Conservation (phyloP, 768 basidiomycete species). For the Mycena latifolia region DNA sequence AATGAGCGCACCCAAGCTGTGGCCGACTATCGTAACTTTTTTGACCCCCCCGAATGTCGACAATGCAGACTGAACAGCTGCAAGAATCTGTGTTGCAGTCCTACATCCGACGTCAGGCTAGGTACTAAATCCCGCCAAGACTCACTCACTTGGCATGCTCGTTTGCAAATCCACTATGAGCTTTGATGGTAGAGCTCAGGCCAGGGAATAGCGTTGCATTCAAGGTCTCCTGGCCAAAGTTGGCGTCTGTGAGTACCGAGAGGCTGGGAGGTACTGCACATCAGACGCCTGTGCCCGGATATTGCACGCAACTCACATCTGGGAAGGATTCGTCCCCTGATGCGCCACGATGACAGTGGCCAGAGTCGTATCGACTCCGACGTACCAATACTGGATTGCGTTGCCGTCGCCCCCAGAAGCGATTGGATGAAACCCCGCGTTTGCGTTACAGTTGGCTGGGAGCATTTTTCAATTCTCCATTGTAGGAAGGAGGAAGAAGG, state of each 20-base stretch:
- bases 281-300: slow-evolving; percentile 5
- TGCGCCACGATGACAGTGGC: slow-evolving; percentile 52
- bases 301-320: slow-evolving; percentile 44
- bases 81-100: slow-evolving; percentile 53
- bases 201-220: slow-evolving; percentile 59
- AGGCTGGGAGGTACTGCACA: slow-evolving; percentile 46
- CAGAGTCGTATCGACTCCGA: slow-evolving; percentile 54
- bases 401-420: slow-evolving; percentile 64
- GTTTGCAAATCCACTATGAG: slow-evolving; percentile 57
- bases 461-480: not conserved
- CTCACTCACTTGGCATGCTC: slow-evolving; percentile 55
- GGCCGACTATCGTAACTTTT: slow-evolving; percentile 57
- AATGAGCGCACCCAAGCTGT: slow-evolving; percentile 47
- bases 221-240: slow-evolving; percentile 47
- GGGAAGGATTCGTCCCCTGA: slow-evolving; percentile 48
- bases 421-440: slow-evolving; percentile 59
- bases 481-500: not conserved
- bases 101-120: slow-evolving; percentile 37
- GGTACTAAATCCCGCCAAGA: not conserved
- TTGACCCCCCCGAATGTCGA: slow-evolving; percentile 43
- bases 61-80: slow-evolving; percentile 54
- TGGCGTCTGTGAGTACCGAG: slow-evolving; percentile 53
- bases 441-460: slow-evolving; percentile 60
- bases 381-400: slow-evolving; percentile 59
- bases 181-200: slow-evolving; percentile 50